These are phyloP conservation scores for Pleurotus eryngii DNA, from an alignment of 768 basidiomycete species.

Conservation along the genomic window DNA sequence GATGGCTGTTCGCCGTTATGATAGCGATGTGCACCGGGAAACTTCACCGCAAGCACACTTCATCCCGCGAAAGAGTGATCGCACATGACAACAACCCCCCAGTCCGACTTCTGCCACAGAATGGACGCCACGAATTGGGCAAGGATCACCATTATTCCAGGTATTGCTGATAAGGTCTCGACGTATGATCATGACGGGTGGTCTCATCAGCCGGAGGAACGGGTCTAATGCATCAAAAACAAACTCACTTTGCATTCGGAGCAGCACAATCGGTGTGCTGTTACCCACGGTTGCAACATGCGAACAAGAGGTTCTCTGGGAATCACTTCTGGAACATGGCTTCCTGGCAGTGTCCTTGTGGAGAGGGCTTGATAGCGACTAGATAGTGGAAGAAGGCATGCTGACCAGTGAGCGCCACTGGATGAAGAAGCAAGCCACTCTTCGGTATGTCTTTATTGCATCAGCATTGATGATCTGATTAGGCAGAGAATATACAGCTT, in stretches of 20 bases:
- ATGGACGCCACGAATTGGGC: neutral
- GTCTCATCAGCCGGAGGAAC: neutral
- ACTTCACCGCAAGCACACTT: too few species aligned
- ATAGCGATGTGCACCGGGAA: neutral
- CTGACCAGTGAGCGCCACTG: neutral
- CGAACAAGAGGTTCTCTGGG: neutral
- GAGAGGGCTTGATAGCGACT: slow-evolving; percentile 1
- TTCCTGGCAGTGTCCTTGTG: slow-evolving; percentile 7
- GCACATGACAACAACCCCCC: slow-evolving; percentile 2
- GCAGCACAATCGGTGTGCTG: neutral
- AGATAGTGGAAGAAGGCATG: neutral
- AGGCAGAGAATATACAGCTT: neutral
- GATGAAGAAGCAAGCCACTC: slow-evolving; percentile 1
- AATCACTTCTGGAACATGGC: neutral
- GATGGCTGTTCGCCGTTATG: neutral
- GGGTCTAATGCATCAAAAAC: neutral
- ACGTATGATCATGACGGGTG: too few species aligned
- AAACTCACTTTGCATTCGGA: neutral
- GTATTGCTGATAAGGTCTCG: too few species aligned
- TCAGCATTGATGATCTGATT: slow-evolving; percentile 1
- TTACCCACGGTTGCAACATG: slow-evolving; percentile 1
- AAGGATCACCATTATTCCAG: neutral
- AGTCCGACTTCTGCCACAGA: neutral
- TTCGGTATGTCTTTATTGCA: slow-evolving; percentile 1
- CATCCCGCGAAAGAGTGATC: too few species aligned